Conservation (phyloP, 2,329 filamentous ascomycete species). For the Thermothelomyces thermophilus region DNA sequence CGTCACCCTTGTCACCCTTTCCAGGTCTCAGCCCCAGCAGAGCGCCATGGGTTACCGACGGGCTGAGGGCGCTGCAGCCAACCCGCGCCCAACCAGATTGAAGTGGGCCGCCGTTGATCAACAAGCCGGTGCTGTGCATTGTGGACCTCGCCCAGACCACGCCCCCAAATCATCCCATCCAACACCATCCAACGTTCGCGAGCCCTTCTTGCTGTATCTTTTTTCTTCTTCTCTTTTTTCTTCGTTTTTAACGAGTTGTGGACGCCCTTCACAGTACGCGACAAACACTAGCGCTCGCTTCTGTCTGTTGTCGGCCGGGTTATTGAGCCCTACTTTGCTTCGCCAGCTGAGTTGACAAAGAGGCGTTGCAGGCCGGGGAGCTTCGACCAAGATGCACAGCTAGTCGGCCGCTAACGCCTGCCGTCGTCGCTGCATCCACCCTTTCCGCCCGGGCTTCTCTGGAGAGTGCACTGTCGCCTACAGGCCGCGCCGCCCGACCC, state of each 20-base stretch:
- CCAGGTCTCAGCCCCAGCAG: slow-evolving; percentile 2
- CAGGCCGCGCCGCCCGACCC: neutral
- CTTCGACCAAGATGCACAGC: slow-evolving; percentile 22
- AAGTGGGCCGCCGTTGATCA: neutral
- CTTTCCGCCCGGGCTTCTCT: neutral
- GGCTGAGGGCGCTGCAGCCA: neutral
- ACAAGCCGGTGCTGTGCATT: neutral
- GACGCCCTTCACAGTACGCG: neutral
- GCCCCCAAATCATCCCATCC: slow-evolving; percentile 1
- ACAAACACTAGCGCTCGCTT: neutral
- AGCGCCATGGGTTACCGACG: neutral
- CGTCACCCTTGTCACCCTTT: too few species aligned
- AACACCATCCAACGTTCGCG: neutral
- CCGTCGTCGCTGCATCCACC: slow-evolving; percentile 9
- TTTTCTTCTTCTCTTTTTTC: slow-evolving; percentile 1
- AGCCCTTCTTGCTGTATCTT: neutral
- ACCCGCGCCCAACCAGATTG: slow-evolving; percentile 8
- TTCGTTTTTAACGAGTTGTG: slow-evolving; percentile 7
- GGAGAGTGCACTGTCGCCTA: neutral
- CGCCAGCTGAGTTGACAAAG: neutral
- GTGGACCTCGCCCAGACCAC: neutral
- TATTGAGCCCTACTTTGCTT: neutral
- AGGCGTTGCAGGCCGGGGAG: neutral
- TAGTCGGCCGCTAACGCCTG: slow-evolving; percentile 20
- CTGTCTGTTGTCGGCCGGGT: neutral